Evolutionary conservation across 164 flowering plant genomes (phyloP), one percentile per base, ranked within the genome.

Genomic region (Umbellularia californica): DNA sequence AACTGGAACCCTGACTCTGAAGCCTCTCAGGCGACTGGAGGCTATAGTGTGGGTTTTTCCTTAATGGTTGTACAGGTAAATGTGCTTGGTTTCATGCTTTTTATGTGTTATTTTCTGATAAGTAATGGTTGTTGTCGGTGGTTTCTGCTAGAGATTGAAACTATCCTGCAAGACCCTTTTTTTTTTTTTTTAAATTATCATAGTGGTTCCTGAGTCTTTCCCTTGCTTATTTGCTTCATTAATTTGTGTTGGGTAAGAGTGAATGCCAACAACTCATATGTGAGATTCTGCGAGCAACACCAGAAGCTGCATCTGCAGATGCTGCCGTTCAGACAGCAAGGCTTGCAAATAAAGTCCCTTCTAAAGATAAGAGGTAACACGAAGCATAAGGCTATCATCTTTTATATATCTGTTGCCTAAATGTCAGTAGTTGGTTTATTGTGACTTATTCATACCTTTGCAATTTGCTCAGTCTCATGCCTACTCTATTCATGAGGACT

Each of bases 251-350:
- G 69, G 66, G 22, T 30, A 76, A 96, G 99, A 96, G 99, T 81
- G 99, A 96, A 80, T 96, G 98, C 80, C 99, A 96, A 83, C 99
- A 96, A 87, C 92, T 96, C 75, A 92, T 94, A 82, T 96, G 99
- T 84, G 99, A 96, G 88, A 94, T 96, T 83, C 84, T 96, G 72
- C 92, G 99, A 70, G 98, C 99, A 75, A 96, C 99, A 75, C 99
- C 98, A 73, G 99, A 96, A 83, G 98, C 98, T 83, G 93, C 99
- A 67, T 89, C 99, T 28, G 95, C 98, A 30, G 99, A 94, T 89
- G 95, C 98, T 82, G 90, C 94, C 73, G 94, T 88, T 4, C 99
- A 96, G 84, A 94, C 98, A 30, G 98, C 98, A 76, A 88, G 97
- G 77, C 94, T 94, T 81, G 95, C 97, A 58, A 91, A 76, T 82